Base-by-base conservation (phyloP, 78 protist species). In the Dictyostelium firmibasis region DNA sequence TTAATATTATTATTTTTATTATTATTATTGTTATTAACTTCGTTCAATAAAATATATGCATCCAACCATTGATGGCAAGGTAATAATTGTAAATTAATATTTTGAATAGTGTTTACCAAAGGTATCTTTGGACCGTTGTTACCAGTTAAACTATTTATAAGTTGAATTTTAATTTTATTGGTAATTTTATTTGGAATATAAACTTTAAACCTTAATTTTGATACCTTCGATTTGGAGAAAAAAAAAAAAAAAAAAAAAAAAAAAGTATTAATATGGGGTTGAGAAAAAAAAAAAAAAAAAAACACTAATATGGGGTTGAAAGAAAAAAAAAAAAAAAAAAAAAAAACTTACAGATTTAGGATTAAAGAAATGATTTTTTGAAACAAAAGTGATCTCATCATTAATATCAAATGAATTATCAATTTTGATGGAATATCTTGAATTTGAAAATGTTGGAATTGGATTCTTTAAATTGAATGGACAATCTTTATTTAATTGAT, bases 381-480 rank as follows among this genome's bases (percentile, higher is more conserved):
- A 25, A 27, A 44, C 5, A 2, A 79, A 79, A 44, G 53, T n/a
- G 31, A 79, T 35, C 29, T 47, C 69, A 27, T 44, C 62, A 25
- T 8, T 25, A 14, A 25, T 8, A n/a, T 47, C 27, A 7, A 44
- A 38, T 20, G 85, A 47, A 0, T 44, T 79, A 38, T 38, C 35
- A 41, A 44, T 35, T 47, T 79, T 41, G 33, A 79, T 79, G 1
- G 85, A 79, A 47, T 79, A 47, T 38, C 43, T 38, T 27, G 85
- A 79, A 47, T 79, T 79, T 25, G 41, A 25, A 79, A 47, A 79
- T 20, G 85, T 79, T 79, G 85, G 85, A 10, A n/a, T 20, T 25
- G 29, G n/a, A 79, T 79, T 79, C 36, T 79, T 47, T 13, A 79
- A 25, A 27, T 9, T 47, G 33, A 44, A 79, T 29, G 50, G 57